Conservation (phyloP, 2,329 filamentous ascomycete species). For the Aspergillus ibericus region DNA sequence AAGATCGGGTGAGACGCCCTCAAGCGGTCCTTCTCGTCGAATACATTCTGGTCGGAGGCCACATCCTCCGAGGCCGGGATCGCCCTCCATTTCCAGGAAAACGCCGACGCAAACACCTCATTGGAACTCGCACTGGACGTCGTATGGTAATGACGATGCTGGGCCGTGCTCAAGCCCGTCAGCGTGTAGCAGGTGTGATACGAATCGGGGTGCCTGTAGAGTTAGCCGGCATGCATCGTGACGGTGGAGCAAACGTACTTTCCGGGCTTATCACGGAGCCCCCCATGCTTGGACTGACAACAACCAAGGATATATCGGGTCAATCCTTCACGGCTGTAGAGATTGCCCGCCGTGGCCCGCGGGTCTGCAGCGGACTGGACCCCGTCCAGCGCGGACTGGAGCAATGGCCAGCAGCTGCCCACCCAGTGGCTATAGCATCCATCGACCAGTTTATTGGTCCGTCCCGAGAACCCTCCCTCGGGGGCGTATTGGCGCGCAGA, state of each 20-base stretch:
- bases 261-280: conserved; percentile 88
- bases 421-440: conserved; percentile 99
- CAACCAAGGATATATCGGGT: conserved; percentile 87
- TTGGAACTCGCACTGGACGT: conserved; percentile 32
- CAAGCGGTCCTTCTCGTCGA: conserved; percentile 70
- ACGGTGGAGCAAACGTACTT: conserved; percentile 59
- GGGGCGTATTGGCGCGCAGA: conserved; percentile 85
- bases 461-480: conserved; percentile 88
- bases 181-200: conserved; percentile 95
- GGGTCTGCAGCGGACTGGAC: conserved; percentile 35
- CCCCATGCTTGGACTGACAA: conserved; percentile 76
- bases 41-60: conserved; percentile 59
- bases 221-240: conserved; percentile 18
- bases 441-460: conserved; percentile 96
- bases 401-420: conserved; percentile 87
- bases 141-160: conserved; percentile 61
- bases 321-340: conserved; percentile 81
- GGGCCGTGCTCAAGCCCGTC: conserved; percentile 77
- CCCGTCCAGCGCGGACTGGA: conserved; percentile 73
- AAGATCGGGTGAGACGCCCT: conserved; percentile 78
- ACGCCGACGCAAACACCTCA: conserved; percentile 35
- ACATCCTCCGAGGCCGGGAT: conserved; percentile 48
- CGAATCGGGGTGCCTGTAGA: conserved; percentile 68
- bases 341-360: conserved; percentile 30
- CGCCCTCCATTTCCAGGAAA: conserved; percentile 42